Conservation (phyloP, 2,329 filamentous ascomycete genomes). For the Aurifilum marmelostoma region DNA sequence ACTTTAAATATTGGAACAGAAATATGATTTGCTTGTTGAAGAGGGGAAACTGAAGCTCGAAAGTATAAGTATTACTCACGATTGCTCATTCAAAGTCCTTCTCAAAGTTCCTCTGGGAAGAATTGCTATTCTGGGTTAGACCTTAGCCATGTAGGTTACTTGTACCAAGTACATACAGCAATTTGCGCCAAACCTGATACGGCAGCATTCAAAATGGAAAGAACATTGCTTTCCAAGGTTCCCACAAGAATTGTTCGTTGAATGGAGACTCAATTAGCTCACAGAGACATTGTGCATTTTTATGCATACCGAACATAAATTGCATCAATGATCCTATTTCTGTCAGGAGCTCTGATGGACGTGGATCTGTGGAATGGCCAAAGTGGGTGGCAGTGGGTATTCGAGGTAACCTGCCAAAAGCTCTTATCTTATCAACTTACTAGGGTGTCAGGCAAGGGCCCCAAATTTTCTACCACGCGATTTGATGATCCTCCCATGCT, state of each 20-base stretch:
- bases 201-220: neutral
- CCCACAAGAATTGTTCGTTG: neutral
- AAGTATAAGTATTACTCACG: neutral
- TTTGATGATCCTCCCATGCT: neutral
- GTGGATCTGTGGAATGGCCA: neutral
- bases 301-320: neutral
- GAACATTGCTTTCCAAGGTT: neutral
- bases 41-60: neutral
- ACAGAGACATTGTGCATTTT: neutral
- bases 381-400: neutral
- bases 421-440: constrained; percentile 18
- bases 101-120: neutral
- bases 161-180: too few relatives aligned
- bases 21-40: neutral
- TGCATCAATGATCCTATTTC: neutral
- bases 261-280: neutral
- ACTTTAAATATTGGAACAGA: neutral
- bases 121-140: constrained; percentile 13
- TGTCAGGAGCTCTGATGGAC: neutral
- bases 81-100: neutral
- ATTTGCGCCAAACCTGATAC: neutral
- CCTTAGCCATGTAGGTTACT: neutral
- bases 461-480: constrained; percentile 24
- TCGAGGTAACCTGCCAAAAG: neutral
- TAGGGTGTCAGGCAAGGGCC: neutral